Base-by-base conservation (phyloP, 1,139 yeast genomes). In the Spathaspora sp. region DNA sequence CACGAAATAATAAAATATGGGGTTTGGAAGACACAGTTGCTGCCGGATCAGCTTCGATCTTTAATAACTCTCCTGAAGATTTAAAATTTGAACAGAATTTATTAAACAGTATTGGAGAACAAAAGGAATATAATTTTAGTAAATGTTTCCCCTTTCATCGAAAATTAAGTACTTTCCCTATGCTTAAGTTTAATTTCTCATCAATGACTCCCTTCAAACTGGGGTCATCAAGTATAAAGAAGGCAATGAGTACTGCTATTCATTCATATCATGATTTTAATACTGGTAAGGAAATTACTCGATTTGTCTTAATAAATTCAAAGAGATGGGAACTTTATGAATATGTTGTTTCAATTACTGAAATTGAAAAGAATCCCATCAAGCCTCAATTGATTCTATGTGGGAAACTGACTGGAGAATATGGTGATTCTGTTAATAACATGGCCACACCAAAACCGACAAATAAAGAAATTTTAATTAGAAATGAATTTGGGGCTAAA, bases 61-160 rank as follows among this genome's bases (percentile, higher is more conserved):
- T 15, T 15, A 41, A 43, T n/a, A 23, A 39, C n/a, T 13, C 24
- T 4, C 42, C 42, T 7, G 33, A 20, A 20, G 23, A 44, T 1
- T 43, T 52, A 8, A 50, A 48, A 20, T 53, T 57, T 42, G 72
- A 66, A 51, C 58, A 59, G 42, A 53, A 53, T 36, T 48, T 61
- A n/a, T 52, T 62, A 11, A 53, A 60, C 42, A 59, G 58, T 25
- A 56, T 68, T 26, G 68, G 65, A 49, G 78, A 76, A 52, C 69
- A 69, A 41, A 78, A 79, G 50, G 95, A 88, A 60, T 73, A 79
- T 52, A 75, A 83, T 48, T 89, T 84, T 63, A 82, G 84, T 15
- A 85, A 84, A 56, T 88, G 95, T 56, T 90, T 89, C 66, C 97
- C 97, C 1, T 80, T 83, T 48, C 88, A 86, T 61, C 72, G 96